Percentiles rank a stretch among this genome's conserved stretches.
Evolutionary conservation across 2,329 filamentous ascomycete species (phyloP).

Genomic region (Fusarium sp.): DNA sequence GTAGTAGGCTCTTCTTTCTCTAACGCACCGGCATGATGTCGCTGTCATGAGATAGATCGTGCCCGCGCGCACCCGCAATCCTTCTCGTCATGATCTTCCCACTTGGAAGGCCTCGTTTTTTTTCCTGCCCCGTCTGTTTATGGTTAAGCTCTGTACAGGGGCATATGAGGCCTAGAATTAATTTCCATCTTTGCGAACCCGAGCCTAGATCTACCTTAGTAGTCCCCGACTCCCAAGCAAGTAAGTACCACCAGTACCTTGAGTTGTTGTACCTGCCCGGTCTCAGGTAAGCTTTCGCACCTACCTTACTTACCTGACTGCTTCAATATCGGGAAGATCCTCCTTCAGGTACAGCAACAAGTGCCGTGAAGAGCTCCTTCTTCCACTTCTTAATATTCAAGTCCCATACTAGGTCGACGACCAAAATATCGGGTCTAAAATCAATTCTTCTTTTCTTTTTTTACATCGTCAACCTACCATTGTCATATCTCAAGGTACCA

Average conservation of each 20-base stretch:
- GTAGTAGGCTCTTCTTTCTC: not conserved
- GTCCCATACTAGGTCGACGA: not conserved
- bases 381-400: constrained; percentile 3
- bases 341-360: constrained; percentile 23
- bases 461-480: constrained; percentile 14
- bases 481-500: constrained; percentile 9
- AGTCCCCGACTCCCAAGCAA: not conserved
- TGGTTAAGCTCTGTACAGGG: constrained; percentile 24
- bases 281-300: too few relatives aligned
- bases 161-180: constrained; percentile 9
- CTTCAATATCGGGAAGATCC: constrained; percentile 4
- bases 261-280: not conserved
- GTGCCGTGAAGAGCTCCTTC: constrained; percentile 25
- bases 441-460: constrained; percentile 24
- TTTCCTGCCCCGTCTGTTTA: constrained; percentile 9
- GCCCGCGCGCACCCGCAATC: constrained; percentile 26
- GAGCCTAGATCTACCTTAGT: not conserved
- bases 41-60: constrained; percentile 41
- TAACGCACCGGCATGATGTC: constrained; percentile 31
- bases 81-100: constrained; percentile 34
- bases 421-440: constrained; percentile 18
- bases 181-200: not conserved
- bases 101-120: constrained; percentile 43
- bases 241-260: not conserved
- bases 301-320: too few relatives aligned